Evolutionary conservation across 345 rosid genomes (phyloP).

Genomic region (Eucalyptus rudis): DNA sequence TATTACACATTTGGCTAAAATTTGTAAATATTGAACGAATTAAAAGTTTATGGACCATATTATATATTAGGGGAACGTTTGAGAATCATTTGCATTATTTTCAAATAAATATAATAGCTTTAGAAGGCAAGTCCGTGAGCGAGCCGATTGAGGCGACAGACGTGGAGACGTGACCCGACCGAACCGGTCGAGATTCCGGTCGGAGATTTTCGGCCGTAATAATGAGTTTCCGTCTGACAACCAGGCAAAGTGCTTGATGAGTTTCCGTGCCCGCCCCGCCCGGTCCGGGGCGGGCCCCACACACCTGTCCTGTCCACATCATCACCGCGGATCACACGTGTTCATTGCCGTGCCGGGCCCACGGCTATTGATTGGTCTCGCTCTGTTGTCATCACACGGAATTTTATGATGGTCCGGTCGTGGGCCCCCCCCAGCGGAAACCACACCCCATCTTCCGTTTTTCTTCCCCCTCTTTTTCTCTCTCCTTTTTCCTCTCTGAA

Average conservation of each 20-base stretch:
- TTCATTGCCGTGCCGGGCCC: not conserved
- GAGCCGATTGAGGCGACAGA: not conserved
- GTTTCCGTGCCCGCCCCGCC: not conserved
- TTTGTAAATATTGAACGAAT: rapidly evolving
- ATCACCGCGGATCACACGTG: not conserved
- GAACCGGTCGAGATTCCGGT: not conserved
- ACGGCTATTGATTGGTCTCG: not conserved
- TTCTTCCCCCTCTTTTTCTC: not conserved
- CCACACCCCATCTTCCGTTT: not conserved
- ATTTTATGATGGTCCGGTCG: not conserved
- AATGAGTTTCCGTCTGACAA: not conserved
- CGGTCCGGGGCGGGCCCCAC: not conserved
- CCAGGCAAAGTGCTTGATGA: not conserved
- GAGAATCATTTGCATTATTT: not conserved
- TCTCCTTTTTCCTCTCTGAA: not conserved
- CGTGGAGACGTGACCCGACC: not conserved
- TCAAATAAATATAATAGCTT: too few relatives aligned
- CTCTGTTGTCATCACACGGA: not conserved
- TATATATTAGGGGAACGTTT: too few relatives aligned
- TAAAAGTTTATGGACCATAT: rapidly evolving
- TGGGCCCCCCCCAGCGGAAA: not conserved
- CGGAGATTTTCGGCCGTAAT: not conserved
- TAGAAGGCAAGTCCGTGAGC: not conserved
- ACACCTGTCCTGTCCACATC: not conserved
- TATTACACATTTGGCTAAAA: rapidly evolving